Evolutionary conservation across 108 stramenopile genomes (phyloP), one percentile per base, ranked within the genome.

Genomic region (Fistulifera pelliculosa): DNA sequence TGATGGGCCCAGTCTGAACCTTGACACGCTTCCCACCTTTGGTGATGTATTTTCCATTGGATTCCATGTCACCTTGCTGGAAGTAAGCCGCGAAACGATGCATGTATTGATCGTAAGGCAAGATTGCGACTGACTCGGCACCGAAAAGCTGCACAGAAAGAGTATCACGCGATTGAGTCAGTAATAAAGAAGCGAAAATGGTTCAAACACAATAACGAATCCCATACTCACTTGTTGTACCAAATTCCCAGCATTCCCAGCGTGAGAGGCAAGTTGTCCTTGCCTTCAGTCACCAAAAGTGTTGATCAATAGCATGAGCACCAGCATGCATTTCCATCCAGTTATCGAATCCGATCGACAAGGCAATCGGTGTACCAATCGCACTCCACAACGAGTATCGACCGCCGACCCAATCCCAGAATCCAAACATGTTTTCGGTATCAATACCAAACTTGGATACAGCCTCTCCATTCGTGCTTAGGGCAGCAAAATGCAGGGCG

Each of bases 321-420:
- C 99, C 99, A n/a, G 85, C 96, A 18, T 97, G 80, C 72, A 99
- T 87, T 48, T 74, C 64, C 75, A 80, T 74, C 71, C 94, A 84
- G 45, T 94, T 83, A 24, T 83, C 85, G 54, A 77, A 91, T 13
- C 84, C 85, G 69, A 96, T 97, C 41, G 90, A 87, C 11, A 99
- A 66, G 38, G 92, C 74, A 42, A 99, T 77, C 0, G 99, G 96
- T 5, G 97, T 75, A 27, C 90, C 90, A 45, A 84, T 84, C 11
- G 93, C 81, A 61, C 77, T 77, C 83, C 87, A 89, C 22, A 91
- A 68, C 17, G 83, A 83, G 76, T 95, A 99, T 4, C 97, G 76
- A 19, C 96, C 97, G 18, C 97, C 97, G 27, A 97, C 96, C 96
- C 97, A 98, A 71, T 98, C 87, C 95, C 96, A 98, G 76, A 98